Evolutionary conservation across 768 basidiomycete genomes (phyloP).

Genomic region (Tricholoma sp.): DNA sequence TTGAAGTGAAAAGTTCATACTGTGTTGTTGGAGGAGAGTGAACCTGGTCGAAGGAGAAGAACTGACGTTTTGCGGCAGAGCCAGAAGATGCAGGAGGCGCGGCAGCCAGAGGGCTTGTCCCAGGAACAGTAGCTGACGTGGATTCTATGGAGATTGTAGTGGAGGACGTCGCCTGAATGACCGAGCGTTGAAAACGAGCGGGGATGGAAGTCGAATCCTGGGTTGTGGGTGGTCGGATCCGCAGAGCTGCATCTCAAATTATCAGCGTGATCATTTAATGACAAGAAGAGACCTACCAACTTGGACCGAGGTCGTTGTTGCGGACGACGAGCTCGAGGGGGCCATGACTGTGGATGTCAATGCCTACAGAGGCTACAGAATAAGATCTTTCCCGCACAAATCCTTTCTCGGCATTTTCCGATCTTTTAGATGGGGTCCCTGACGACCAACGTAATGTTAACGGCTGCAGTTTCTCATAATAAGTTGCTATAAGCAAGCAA

Average conservation of each 20-base stretch:
- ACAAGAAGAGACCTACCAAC: constrained; percentile 59
- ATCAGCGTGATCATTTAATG: constrained; percentile 8
- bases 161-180: constrained; percentile 71
- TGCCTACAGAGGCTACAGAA: constrained; percentile 14
- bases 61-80: constrained; percentile 68
- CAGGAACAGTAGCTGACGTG: constrained; percentile 44
- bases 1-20: constrained; percentile 78
- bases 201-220: constrained; percentile 87
- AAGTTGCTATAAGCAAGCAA: background rate
- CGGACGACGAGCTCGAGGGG: constrained; percentile 63
- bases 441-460: background rate
- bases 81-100: constrained; percentile 39
- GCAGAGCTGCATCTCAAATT: constrained; percentile 51
- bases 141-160: constrained; percentile 85
- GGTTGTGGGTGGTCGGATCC: constrained; percentile 82
- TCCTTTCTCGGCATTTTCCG: constrained; percentile 32
- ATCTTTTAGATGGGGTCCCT: constrained; percentile 8
- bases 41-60: constrained; percentile 93
- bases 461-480: background rate
- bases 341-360: constrained; percentile 57
- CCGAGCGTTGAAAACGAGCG: constrained; percentile 87
- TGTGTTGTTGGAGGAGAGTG: constrained; percentile 84
- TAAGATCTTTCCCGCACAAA: constrained; percentile 24
- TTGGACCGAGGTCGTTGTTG: constrained; percentile 87
- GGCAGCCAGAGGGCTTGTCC: constrained; percentile 45